Conservation (phyloP, 495 filamentous ascomycete genomes). For the Penicillium simplicissimum region DNA sequence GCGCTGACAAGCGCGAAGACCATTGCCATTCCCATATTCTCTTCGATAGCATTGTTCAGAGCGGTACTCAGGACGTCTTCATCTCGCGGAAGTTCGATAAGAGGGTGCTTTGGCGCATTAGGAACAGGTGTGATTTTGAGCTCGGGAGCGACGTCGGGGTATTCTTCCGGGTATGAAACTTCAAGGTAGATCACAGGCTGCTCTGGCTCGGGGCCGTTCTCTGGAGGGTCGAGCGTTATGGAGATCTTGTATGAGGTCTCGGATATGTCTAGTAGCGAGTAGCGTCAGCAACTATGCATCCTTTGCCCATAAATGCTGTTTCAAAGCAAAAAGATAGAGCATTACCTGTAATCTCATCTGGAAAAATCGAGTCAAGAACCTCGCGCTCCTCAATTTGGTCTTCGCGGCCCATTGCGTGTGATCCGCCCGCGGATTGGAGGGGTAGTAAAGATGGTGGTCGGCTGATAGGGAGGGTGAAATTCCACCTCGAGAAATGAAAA, state of each 20-base stretch:
- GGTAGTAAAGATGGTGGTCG: conserved; percentile 24
- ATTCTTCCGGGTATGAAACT: conserved; percentile 80
- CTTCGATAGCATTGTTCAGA: conserved; percentile 70
- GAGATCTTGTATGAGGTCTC: conserved; percentile 83
- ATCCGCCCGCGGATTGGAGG: conserved; percentile 40
- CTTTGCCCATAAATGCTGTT: too few species aligned
- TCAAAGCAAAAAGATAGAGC: neutral
- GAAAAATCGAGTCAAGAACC: conserved; percentile 96
- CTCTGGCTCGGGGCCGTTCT: conserved; percentile 56
- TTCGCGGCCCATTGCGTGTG: conserved; percentile 78
- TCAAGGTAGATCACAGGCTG: conserved; percentile 66
- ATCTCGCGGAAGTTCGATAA: conserved; percentile 66
- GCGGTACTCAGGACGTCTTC: conserved; percentile 66
- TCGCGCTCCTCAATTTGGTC: conserved; percentile 96
- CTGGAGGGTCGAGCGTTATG: conserved; percentile 72
- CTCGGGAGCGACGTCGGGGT: conserved; percentile 81
- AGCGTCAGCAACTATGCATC: conserved; percentile 8
- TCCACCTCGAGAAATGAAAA: neutral
- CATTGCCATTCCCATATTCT: conserved; percentile 98
- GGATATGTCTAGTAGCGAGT: conserved; percentile 65
- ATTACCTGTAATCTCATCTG: conserved; percentile 90
- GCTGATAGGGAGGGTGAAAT: conserved; percentile 1
- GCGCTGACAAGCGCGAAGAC: conserved; percentile 85
- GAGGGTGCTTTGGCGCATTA: conserved; percentile 64
- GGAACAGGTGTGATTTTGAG: conserved; percentile 73